Base-by-base conservation (phyloP, 2,329 filamentous ascomycete genomes). In the Pseudopyricularia javanii region DNA sequence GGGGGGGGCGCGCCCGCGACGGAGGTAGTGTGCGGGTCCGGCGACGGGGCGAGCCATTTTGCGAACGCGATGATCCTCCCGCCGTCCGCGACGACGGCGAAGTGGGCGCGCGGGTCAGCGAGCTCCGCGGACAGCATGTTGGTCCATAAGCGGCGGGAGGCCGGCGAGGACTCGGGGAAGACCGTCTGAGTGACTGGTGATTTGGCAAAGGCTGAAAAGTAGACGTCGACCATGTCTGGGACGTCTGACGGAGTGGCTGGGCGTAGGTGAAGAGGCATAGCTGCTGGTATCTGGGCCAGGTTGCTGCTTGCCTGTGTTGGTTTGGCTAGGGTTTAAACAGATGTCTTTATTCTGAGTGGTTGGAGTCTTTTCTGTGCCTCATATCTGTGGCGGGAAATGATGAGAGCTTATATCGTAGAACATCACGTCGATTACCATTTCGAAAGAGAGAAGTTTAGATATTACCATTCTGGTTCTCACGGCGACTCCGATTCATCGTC, bases 191-290 rank as follows among this genome's bases (percentile, higher is more conserved):
- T 64, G 14, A 76, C 61, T 3, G 65, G 54, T 35, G 67, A 70
- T 47, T 60, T 56, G 3, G 56, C 53, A 58, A 79, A 79, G 45
- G 72, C 71, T 11, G 67, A 64, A 55, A 72, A 63, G 60, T 75
- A 75, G 56, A 74, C 66, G 11, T 68, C 62, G 48, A 62, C 66
- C 26, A 79, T 62, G 17, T 55, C 61, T 11, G 66, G 58, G 2
- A 69, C 62, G 60, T 79, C 76, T 12, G 60, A 61, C 14, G 62
- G 56, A 1, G 60, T 67, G 45, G 70, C 74, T 34, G 63, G 62
- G 40, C 73, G 68, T 49, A 76, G 56, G 5, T 54, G 56, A 22
- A 62, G 45, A 11, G 47, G 26, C 57, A 58, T 56, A 17, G 26
- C 35, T 12, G 37, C 14, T 43, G 17, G n/a, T 28, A 8, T 40